phyloP scores from a whole-genome alignment of 345 rosid genomes.

The Linum trigynum region DNA sequence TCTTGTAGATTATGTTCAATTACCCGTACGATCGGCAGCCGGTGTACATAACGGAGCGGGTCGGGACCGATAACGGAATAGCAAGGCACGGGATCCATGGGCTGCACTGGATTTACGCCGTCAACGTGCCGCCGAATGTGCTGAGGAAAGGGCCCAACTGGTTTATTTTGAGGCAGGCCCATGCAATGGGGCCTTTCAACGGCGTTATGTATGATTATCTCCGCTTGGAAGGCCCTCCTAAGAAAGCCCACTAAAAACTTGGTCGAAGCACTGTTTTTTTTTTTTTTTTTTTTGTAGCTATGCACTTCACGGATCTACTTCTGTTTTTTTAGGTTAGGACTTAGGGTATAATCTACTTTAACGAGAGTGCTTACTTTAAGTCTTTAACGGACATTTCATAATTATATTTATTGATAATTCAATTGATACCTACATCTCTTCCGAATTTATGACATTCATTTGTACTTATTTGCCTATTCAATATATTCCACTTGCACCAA shows the following conservation, averaged over 20 bases:
- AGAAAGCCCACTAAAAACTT: not conserved
- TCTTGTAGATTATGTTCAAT: not conserved
- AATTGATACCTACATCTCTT: too few species aligned
- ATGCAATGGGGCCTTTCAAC: not conserved
- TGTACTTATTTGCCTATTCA: too few species aligned
- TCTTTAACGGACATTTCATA: too few species aligned
- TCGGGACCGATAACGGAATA: not conserved
- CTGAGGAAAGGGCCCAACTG: not conserved
- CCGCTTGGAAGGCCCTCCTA: not conserved
- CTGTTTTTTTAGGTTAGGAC: too few species aligned
- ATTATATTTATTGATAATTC: too few species aligned
- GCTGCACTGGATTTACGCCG: not conserved
- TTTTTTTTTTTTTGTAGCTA: too few species aligned
- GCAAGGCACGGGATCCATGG: conserved; percentile 1
- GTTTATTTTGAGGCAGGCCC: not conserved
- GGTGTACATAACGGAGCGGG: not conserved
- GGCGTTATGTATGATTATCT: conserved; percentile 4
- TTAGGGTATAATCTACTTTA: too few species aligned
- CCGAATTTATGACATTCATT: too few species aligned
- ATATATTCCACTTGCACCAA: too few species aligned
- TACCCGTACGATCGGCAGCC: not conserved
- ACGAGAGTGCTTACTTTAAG: too few species aligned
- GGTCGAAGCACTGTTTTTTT: too few species aligned
- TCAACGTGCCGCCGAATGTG: not conserved
- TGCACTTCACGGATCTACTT: too few species aligned